Evolutionary conservation across 208 protist species (phyloP), one percentile per base, ranked within the genome.

Genomic region (Trypanosomatidae sp.): DNA sequence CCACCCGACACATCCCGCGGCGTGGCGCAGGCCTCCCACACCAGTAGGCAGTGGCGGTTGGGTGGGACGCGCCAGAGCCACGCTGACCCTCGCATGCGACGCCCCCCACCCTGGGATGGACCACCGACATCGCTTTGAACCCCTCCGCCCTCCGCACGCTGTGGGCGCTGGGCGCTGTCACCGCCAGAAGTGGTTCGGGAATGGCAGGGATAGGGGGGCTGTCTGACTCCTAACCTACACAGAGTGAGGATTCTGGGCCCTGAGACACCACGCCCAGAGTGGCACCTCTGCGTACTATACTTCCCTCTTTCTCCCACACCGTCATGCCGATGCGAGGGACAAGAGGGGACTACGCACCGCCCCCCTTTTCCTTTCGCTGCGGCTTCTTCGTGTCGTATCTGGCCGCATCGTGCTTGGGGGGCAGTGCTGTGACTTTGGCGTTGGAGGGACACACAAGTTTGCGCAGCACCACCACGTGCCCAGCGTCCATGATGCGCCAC

Each of bases 391-490:
- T 19, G 41, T 25, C 7, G 62, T 49, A 41, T 13, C 41, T 13
- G 22, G n/a, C 62, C 44, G 64, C 19, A 7, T 28, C 28, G 64
- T 28, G 49, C 71, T 80, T 84, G 50, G 58, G 7, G 30, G 74
- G 79, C 49, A 84, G 60, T 39, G 49, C 66, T 17, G 17, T 52
- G 28, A 62, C 43, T 39, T 66, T 15, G 33, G 53, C 33, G 0
- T 39, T 7, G 15, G 62, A 50, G 17, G 69, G 60, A 9, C n/a
- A 47, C 55, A 76, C 71, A 43, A 81, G 70, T 41, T 50, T 64
- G 50, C 62, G 59, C 56, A 80, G 25, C 43, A 75, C 71, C 52
- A 52, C 52, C 8, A 49, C 71, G 22, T 83, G 79, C 36, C 64
- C 74, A 17, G 50, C 9, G 15, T 62, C 59, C 73, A 84, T 69